Evolutionary conservation across 768 basidiomycete genomes (phyloP).

Genomic region (Boletus vinaceobasis): DNA sequence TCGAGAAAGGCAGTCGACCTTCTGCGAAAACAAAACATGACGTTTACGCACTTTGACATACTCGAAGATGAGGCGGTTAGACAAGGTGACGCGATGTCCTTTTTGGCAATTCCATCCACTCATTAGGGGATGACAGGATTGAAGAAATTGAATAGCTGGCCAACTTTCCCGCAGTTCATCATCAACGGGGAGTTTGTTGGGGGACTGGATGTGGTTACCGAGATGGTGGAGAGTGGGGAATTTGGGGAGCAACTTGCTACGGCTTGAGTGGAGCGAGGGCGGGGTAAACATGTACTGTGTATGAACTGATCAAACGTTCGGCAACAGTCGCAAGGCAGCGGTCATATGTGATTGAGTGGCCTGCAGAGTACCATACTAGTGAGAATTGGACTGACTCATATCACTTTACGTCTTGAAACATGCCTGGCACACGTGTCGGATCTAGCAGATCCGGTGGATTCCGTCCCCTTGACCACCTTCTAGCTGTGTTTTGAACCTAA

Average conservation of each 20-base stretch:
- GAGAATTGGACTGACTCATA: constrained; percentile 1
- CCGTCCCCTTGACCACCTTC: not conserved
- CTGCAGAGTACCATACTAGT: not conserved
- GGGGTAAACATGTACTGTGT: not conserved
- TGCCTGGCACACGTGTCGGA: constrained; percentile 9
- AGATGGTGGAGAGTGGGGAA: constrained; percentile 83
- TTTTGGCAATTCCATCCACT: not conserved
- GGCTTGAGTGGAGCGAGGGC: not conserved
- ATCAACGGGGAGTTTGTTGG: constrained; percentile 90
- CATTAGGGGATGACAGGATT: constrained; percentile 43
- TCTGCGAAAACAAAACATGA: constrained; percentile 58
- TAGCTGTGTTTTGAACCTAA: not conserved
- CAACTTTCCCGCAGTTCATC: constrained; percentile 84
- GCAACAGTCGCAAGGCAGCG: not conserved
- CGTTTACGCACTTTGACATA: constrained; percentile 81
- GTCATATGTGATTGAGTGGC: not conserved
- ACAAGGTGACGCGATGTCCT: constrained; percentile 50
- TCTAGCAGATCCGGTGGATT: not conserved
- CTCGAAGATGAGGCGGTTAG: constrained; percentile 76
- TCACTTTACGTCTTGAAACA: constrained; percentile 2
- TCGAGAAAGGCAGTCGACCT: constrained; percentile 71
- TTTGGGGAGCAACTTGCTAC: constrained; percentile 46
- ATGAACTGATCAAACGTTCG: not conserved
- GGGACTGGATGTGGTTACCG: constrained; percentile 89
- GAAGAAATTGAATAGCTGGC: constrained; percentile 83